phyloP scores from a whole-genome alignment of 257 asterid genomes.

The Sherardia arvensis region DNA sequence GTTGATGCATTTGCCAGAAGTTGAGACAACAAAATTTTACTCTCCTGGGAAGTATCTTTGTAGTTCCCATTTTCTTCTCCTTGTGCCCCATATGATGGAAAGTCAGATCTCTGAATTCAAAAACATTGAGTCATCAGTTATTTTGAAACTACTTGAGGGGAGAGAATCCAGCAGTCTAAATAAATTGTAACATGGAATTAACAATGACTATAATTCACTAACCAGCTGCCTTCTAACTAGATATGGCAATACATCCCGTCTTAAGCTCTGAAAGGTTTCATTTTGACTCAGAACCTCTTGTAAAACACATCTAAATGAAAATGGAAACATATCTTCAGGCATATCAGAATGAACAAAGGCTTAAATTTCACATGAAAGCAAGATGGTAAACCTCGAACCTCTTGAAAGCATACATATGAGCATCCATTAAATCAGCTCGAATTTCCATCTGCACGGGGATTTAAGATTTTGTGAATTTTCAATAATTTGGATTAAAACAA shows the following conservation, averaged over 20 bases:
- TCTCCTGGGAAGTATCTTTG: constrained; percentile 47
- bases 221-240: constrained; percentile 93
- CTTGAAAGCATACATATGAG: constrained; percentile 97
- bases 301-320: constrained; percentile 54
- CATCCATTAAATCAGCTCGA: constrained; percentile 92
- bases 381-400: constrained; percentile 49
- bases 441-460: constrained; percentile 70
- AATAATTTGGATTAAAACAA: neutral
- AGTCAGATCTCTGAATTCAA: constrained; percentile 63
- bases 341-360: constrained; percentile 10
- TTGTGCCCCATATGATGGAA: constrained; percentile 51
- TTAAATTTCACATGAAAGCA: constrained; percentile 14
- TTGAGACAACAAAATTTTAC: constrained; percentile 59
- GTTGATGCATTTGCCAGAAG: constrained; percentile 85
- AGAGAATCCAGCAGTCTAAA: neutral
- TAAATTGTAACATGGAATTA: neutral
- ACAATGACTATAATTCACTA: constrained; percentile 21
- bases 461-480: neutral
- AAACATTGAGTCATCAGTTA: constrained; percentile 7
- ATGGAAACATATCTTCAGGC: constrained; percentile 11
- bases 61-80: constrained; percentile 70
- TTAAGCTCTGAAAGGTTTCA: constrained; percentile 67
- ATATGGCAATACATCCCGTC: constrained; percentile 91
- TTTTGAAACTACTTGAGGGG: neutral
- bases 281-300: constrained; percentile 76